Evolutionary conservation across 2,329 filamentous ascomycete genomes (phyloP).

Genomic region (Nemania sp.): DNA sequence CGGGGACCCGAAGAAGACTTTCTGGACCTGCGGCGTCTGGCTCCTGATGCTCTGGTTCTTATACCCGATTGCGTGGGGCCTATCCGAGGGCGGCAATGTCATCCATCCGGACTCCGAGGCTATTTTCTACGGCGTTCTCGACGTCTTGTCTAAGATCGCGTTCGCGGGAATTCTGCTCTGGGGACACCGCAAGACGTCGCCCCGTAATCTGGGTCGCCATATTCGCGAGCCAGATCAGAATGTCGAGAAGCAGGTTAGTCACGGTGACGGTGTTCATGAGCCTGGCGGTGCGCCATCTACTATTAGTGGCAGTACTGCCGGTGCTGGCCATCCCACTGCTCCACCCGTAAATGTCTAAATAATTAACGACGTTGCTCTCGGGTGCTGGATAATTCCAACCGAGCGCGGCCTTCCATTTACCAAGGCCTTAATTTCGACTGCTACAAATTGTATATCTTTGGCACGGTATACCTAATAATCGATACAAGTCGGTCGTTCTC

Average conservation of each 20-base stretch:
- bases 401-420: neutral
- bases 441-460: neutral
- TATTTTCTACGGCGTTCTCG: conserved; percentile 76
- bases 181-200: conserved; percentile 72
- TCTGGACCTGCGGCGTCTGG: conserved; percentile 66
- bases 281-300: conserved; percentile 35
- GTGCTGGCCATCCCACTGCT: conserved; percentile 31
- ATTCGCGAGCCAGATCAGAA: conserved; percentile 49
- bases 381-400: neutral
- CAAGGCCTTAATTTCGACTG: neutral
- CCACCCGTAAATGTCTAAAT: conserved; percentile 11
- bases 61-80: conserved; percentile 74
- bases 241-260: conserved; percentile 45
- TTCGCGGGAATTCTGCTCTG: conserved; percentile 72
- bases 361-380: too few species aligned
- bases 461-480: neutral
- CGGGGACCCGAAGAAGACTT: conserved; percentile 63
- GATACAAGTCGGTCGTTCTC: neutral
- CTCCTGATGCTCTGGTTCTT: conserved; percentile 73
- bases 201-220: conserved; percentile 65
- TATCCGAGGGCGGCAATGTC: conserved; percentile 73
- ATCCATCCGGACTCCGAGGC: conserved; percentile 75
- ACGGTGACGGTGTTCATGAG: conserved; percentile 34
- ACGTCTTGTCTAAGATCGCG: conserved; percentile 72
- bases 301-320: conserved; percentile 30